phyloP scores from a whole-genome alignment of 176 grass and related monocot species.

The Tuctoria greenei region DNA sequence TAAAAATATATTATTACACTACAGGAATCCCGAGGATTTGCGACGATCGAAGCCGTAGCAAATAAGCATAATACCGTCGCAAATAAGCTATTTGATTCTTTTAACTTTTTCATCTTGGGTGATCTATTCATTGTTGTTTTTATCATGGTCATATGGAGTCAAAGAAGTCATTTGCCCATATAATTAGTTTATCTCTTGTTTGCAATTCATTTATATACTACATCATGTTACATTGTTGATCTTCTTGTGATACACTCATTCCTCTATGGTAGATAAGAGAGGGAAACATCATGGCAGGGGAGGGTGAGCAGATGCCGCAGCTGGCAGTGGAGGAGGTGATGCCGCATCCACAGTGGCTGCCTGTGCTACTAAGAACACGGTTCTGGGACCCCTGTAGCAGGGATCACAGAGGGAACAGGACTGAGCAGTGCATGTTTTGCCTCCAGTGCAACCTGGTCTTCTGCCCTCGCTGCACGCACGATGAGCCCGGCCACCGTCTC shows the following conservation, averaged over 20 bases:
- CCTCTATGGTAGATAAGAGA: not conserved
- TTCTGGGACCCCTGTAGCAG: conserved; percentile 38
- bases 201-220: not conserved
- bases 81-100: no score
- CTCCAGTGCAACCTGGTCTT: conserved; percentile 29
- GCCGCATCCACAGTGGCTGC: not conserved
- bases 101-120: no score
- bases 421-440: conserved; percentile 32
- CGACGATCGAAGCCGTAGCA: no score
- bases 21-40: no score
- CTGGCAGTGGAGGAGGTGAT: not conserved
- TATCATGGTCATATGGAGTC: no score
- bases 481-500: not conserved
- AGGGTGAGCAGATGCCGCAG: not conserved
- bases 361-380: not conserved
- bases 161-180: no score
- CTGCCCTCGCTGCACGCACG: conserved; percentile 27
- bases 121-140: no score
- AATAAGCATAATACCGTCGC: no score
- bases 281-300: not conserved
- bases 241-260: not conserved
- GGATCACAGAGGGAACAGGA: not conserved
- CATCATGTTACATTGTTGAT: not conserved
- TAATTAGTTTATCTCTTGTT: not conserved
- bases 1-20: no score